Conservation (phyloP, 768 basidiomycete species). For the Tulasnella sp. region DNA sequence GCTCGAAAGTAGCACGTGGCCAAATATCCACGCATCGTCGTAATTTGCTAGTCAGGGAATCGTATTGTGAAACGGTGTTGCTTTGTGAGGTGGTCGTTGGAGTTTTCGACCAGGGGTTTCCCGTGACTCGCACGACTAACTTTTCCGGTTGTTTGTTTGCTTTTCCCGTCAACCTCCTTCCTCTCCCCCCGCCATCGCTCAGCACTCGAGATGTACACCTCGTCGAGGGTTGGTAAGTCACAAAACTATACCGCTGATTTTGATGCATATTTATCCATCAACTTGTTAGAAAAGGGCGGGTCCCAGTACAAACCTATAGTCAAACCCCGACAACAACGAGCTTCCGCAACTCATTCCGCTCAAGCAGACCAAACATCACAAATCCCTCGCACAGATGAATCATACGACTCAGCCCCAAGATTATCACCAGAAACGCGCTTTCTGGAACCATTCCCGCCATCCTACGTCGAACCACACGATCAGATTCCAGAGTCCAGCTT, state of each 20-base stretch:
- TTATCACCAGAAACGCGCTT: background rate
- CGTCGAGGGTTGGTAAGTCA: background rate
- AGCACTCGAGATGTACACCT: background rate
- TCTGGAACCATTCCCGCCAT: background rate
- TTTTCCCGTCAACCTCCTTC: background rate
- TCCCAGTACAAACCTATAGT: background rate
- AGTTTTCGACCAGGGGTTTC: background rate
- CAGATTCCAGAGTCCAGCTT: background rate
- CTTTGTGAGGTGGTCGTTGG: background rate
- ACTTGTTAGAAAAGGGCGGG: slow-evolving; percentile 1
- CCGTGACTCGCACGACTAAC: background rate
- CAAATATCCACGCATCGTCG: background rate
- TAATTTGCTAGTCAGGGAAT: too few relatives aligned
- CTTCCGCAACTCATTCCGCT: background rate
- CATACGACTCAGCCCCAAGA: background rate
- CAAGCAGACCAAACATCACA: background rate
- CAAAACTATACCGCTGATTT: background rate
- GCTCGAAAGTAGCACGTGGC: background rate
- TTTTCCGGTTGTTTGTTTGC: slow-evolving; percentile 4
- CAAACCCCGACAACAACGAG: background rate
- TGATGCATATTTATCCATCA: background rate
- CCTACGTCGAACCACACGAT: background rate
- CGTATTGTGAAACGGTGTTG: background rate
- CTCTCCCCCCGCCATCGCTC: background rate
- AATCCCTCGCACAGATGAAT: background rate